phyloP scores from a whole-genome alignment of 306 rosid genomes.

The Abrus pulchellus region DNA sequence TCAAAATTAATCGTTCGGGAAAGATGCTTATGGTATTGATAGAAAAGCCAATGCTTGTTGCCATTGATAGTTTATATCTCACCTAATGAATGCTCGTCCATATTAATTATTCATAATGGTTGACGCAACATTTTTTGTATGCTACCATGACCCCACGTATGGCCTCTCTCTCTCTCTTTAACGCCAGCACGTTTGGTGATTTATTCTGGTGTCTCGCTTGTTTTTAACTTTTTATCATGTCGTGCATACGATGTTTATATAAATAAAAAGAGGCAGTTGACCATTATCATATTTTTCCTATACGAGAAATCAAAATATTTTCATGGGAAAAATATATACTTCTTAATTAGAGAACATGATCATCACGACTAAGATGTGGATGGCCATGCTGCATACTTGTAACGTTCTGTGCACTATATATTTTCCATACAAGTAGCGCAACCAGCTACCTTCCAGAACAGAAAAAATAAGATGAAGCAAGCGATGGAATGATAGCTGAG shows the following conservation, averaged over 20 bases:
- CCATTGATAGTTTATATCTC: background rate
- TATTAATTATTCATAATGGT: conserved; percentile 8
- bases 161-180: background rate
- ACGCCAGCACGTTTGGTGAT: conserved; percentile 32
- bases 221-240: conserved; percentile 6
- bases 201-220: background rate
- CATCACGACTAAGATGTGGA: conserved; percentile 51
- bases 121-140: conserved; percentile 5
- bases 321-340: conserved; percentile 20
- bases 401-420: conserved; percentile 33
- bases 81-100: background rate
- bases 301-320: conserved; percentile 42
- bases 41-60: background rate
- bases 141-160: background rate
- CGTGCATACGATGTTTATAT: conserved; percentile 20
- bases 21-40: background rate
- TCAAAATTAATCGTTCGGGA: background rate
- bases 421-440: conserved; percentile 48
- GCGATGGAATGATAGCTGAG: conserved; percentile 1
- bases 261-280: background rate
- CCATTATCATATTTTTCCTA: background rate
- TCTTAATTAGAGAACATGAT: conserved; percentile 50
- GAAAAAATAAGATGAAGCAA: too few species aligned
- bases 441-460: background rate
- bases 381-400: conserved; percentile 52